These are phyloP conservation scores for Fagopyrum esculentum DNA, from an alignment of 148 eudicot species.

Conservation along the genomic window DNA sequence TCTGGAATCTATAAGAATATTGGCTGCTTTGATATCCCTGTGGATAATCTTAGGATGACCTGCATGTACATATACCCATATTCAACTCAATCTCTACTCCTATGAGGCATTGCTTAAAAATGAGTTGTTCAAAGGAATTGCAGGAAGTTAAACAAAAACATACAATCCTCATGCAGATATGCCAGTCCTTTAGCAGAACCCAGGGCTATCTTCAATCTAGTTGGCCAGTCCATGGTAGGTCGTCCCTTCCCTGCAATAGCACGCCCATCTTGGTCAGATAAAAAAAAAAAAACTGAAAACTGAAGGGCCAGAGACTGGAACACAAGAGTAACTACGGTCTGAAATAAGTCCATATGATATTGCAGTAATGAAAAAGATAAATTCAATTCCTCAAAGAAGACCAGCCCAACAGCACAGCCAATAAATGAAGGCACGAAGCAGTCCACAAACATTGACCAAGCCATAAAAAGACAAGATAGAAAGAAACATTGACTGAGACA, in stretches of 20 bases:
- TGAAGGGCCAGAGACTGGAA: not conserved
- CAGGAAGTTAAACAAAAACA: conserved; percentile 3
- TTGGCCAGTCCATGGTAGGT: conserved; percentile 18
- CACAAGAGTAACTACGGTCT: not conserved
- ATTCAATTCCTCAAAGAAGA: not conserved
- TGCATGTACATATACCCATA: conserved; percentile 21
- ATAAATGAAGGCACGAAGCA: not conserved
- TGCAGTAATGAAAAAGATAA: not conserved
- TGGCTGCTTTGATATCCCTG: conserved; percentile 91
- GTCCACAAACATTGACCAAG: not conserved
- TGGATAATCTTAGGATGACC: conserved; percentile 99
- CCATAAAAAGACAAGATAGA: not conserved
- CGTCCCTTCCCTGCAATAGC: conserved; percentile 14
- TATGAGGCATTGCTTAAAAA: not conserved
- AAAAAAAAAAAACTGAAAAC: not conserved
- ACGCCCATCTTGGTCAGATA: not conserved
- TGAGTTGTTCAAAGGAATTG: not conserved
- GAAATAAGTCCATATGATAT: not conserved
- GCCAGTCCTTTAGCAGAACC: conserved; percentile 20
- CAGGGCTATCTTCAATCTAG: conserved; percentile 16
- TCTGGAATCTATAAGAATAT: conserved; percentile 76
- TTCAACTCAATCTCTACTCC: conserved; percentile 12
- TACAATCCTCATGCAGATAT: conserved; percentile 19
- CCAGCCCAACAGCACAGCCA: not conserved
- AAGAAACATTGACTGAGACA: not conserved